Base-by-base conservation (phyloP, 2,329 filamentous ascomycete species). In the Chrysoporthe deuterocubensis region DNA sequence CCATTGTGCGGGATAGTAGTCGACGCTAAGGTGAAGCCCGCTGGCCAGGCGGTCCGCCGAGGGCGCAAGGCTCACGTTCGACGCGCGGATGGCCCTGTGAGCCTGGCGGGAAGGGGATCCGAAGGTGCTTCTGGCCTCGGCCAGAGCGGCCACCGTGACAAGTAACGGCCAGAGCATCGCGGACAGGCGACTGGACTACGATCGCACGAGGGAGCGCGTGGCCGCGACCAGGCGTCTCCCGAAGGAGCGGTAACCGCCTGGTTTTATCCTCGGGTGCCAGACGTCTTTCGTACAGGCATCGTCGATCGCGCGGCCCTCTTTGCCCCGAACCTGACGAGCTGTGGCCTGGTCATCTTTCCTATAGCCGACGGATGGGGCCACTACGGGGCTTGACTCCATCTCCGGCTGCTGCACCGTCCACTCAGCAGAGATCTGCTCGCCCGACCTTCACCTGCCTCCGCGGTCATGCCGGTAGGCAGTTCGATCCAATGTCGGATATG, bases 1-100 rank as follows among this genome's bases (percentile, higher is more conserved):
- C 72, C 72, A 73, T 67, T 73, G 72, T 5, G 72, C 68, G 1
- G 72, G 71, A 50, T 73, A 73, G 63, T 72, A 73, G 63, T 73
- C 72, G 14, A 72, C 71, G 1, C 68, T 71, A 1, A 73, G 64
- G 42, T 71, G 71, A 7, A 73, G 54, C 4, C 72, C 72, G 42
- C 65, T 62, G 5, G 71, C 64, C 68, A 71, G 72, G n/a, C 72
- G 71, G 42, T 54, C 67, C 54, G 50, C 48, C 11, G 70, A 68
- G 42, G 58, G 54, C 5, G 61, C 65, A 14, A 63, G n/a, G 65
- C n/a, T 58, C 6, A 42, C 42, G 18, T 67, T 69, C 2, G 16
- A 21, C 2, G 6, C 56, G 4, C 64, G 40, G 8, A 26, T 34
- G 14, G 42, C 56, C 7, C 26, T 13, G 14, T 61, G 58, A 37